Evolutionary conservation across 805 yeast genomes (phyloP).

Genomic region (Kockiozyma suomiensis): DNA sequence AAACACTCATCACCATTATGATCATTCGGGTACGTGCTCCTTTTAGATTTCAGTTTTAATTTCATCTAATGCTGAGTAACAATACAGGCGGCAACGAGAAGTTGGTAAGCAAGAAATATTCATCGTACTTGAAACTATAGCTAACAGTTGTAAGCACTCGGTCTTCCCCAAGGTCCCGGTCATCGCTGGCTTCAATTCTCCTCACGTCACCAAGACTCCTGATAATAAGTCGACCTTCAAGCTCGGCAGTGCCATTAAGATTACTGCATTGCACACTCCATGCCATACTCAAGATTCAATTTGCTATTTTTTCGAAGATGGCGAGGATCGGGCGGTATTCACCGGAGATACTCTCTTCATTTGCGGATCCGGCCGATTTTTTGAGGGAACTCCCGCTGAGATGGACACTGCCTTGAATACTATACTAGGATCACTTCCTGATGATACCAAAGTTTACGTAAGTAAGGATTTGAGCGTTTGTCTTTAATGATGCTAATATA

Average conservation of each 20-base stretch:
- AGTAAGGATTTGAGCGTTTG: constrained; percentile 3
- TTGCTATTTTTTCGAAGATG: constrained; percentile 78
- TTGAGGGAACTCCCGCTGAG: constrained; percentile 83
- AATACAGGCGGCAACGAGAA: constrained; percentile 30
- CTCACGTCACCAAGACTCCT: constrained; percentile 72
- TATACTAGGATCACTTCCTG: constrained; percentile 62
- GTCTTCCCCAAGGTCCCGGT: constrained; percentile 57
- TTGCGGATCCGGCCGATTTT: constrained; percentile 95
- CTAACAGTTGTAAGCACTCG: constrained; percentile 20
- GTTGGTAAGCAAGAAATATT: constrained; percentile 12
- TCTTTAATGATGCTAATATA: background rate
- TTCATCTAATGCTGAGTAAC: background rate
- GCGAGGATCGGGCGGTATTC: constrained; percentile 74
- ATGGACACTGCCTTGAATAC: constrained; percentile 73
- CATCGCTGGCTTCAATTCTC: constrained; percentile 83
- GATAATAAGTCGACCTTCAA: constrained; percentile 60
- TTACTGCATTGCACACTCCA: constrained; percentile 90
- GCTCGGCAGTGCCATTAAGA: constrained; percentile 66
- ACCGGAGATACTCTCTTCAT: constrained; percentile 95
- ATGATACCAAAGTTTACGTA: constrained; percentile 66
- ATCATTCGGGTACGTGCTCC: constrained; percentile 87
- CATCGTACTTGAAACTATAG: background rate
- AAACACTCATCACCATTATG: constrained; percentile 95
- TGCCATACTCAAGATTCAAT: constrained; percentile 98
- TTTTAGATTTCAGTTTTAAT: constrained; percentile 32